phyloP scores from a whole-genome alignment of 768 basidiomycete species.

The Pulveroboletus frians region DNA sequence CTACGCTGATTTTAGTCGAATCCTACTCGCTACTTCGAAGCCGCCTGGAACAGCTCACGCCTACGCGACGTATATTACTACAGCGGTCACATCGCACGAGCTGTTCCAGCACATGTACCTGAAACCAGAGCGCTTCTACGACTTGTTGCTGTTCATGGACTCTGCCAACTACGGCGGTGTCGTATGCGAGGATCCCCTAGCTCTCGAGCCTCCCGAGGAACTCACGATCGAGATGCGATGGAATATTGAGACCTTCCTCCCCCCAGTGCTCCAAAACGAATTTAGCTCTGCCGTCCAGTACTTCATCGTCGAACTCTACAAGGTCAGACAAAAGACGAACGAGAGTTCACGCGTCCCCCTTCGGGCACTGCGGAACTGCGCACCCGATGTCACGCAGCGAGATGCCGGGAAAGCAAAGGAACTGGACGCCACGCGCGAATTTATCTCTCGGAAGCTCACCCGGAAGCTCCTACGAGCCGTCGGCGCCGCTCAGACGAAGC shows the following conservation, averaged over 20 bases:
- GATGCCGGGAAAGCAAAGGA: conserved; percentile 70
- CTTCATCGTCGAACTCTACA: conserved; percentile 84
- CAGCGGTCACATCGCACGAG: conserved; percentile 90
- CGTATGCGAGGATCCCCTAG: conserved; percentile 74
- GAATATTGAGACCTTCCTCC: conserved; percentile 90
- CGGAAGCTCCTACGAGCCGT: conserved; percentile 72
- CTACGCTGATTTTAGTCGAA: conserved; percentile 87
- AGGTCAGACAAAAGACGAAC: conserved; percentile 59
- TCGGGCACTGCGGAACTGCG: conserved; percentile 60
- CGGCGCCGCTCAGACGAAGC: conserved; percentile 53
- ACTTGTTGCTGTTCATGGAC: conserved; percentile 95
- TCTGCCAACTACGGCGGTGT: conserved; percentile 87
- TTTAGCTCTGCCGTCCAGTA: conserved; percentile 70
- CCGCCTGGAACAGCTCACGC: conserved; percentile 93
- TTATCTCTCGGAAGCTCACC: conserved; percentile 76
- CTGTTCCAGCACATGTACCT: conserved; percentile 92
- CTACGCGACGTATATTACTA: conserved; percentile 91
- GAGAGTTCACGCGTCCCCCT: conserved; percentile 64
- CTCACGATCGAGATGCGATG: conserved; percentile 79
- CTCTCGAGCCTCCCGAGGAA: conserved; percentile 61
- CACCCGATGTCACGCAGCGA: conserved; percentile 57
- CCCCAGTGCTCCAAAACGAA: conserved; percentile 71
- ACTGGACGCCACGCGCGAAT: conserved; percentile 60
- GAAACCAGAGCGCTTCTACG: conserved; percentile 83
- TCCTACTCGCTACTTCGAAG: conserved; percentile 90